Percentiles rank a stretch among this genome's conserved stretches.
phyloP scores from a whole-genome alignment of 148 eudicot genomes.

The Arbutus unedo region DNA sequence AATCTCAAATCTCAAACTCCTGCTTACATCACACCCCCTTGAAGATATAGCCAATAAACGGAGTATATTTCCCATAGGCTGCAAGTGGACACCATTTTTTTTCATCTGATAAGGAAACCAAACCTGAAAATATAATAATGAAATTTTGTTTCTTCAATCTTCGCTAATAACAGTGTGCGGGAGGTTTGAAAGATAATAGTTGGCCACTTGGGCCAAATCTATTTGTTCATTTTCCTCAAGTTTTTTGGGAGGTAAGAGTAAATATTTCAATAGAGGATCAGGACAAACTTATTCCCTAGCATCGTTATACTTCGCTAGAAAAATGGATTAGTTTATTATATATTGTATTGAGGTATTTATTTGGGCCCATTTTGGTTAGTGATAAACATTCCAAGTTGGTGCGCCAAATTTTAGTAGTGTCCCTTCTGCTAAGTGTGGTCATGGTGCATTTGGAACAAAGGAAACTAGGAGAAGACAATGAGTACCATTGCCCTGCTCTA shows the following conservation, averaged over 20 bases:
- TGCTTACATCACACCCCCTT: not conserved
- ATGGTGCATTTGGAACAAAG: not conserved
- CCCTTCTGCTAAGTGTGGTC: not conserved
- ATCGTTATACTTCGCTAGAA: not conserved
- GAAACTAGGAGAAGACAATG: not conserved
- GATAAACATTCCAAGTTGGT: not conserved
- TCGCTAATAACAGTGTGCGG: not conserved
- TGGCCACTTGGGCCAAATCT: not conserved
- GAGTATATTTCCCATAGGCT: not conserved
- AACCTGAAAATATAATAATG: not conserved
- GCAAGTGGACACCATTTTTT: not conserved
- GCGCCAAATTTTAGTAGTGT: not conserved
- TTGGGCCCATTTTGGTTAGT: not conserved
- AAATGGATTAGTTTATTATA: not conserved
- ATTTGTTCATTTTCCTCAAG: not conserved
- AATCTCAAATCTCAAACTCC: not conserved
- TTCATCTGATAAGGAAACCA: not conserved
- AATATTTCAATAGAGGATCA: not conserved
- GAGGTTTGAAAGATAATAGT: not conserved
- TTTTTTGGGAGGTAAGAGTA: not conserved
- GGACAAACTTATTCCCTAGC: not conserved
- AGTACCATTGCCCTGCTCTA: not conserved
- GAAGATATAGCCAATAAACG: not conserved
- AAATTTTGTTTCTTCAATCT: not conserved
- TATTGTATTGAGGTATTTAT: not conserved